Evolutionary conservation across 495 filamentous ascomycete species (phyloP), one percentile per base, ranked within the genome.

Genomic region (Rostrohypoxylon terebratum): DNA sequence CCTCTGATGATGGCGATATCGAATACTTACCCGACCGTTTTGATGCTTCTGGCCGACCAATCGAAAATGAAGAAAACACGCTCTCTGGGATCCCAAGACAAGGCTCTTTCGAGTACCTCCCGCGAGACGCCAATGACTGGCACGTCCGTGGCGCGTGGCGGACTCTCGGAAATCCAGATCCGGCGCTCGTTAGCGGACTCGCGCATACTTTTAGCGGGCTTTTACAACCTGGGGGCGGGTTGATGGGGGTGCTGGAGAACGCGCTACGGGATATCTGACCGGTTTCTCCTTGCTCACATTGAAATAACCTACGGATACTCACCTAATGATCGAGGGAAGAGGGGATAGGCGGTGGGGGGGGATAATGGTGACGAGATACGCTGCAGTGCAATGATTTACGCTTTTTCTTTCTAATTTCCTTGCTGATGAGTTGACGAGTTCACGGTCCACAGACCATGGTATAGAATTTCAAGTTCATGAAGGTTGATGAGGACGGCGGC

Each of bases 11-110:
- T 14, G 74, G 71, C 1, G 81, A 78, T 2, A 64, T 85, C 3
- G 85, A 86, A 40, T 72, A 80, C 6, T 71, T 94, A 0, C 91
- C 91, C 0, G 85, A 88, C 47, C 84, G 91, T 0, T 93, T 94
- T 68, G 90, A 93, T 67, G 70, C 79, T 6, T 79, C 90, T 3
- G 90, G 91, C 1, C 81, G 82, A 20, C 87, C 84, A 0, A 59
- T 87, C 6, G 77, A 81, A 1, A 59, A 44, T 18, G 16, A 51
- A 6, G 28, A 69, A 21, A 42, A 25, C 21, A n/a, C 57, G 0
- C 38, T 69, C 40, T 23, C 4, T n/a, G 45, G 51, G 4, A 33
- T 74, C 16, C 66, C 66, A 8, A 66, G 59, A 28, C 62, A 60
- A 11, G 71, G 71, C 18, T 59, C 28, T 14, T 70, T 74, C 47